phyloP scores from a whole-genome alignment of 176 grass and related monocot species.

The Oryza glumipatula region DNA sequence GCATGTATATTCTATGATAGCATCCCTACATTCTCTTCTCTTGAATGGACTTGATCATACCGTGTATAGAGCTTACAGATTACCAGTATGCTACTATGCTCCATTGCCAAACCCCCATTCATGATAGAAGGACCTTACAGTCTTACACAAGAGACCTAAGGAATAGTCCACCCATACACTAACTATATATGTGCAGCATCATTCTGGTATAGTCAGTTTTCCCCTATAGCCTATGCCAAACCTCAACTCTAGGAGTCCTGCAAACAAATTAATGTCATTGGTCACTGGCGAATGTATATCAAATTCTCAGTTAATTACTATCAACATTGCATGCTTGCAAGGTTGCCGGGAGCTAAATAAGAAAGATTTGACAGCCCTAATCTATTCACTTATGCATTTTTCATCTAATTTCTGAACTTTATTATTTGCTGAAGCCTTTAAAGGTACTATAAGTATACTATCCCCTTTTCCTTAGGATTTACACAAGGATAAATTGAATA shows the following conservation, averaged over 20 bases:
- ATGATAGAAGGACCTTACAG: background rate
- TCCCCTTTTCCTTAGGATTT: slow-evolving; percentile 9
- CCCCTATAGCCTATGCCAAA: background rate
- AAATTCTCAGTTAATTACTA: slow-evolving; percentile 5
- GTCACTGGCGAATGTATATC: background rate
- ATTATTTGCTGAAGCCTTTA: slow-evolving; percentile 7
- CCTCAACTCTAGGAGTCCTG: background rate
- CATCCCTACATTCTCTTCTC: background rate
- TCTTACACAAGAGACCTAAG: background rate
- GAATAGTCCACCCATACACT: background rate
- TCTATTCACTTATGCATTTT: background rate
- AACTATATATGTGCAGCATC: slow-evolving; percentile 9
- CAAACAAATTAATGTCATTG: slow-evolving; percentile 1
- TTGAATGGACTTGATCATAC: background rate
- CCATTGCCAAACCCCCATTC: background rate
- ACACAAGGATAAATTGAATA: slow-evolving; percentile 7
- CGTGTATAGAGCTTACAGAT: background rate
- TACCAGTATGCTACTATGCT: background rate
- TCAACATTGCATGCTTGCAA: background rate
- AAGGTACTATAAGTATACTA: background rate
- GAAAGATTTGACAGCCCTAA: background rate
- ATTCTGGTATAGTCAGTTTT: slow-evolving; percentile 1
- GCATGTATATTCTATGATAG: slow-evolving; percentile 11
- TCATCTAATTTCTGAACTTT: background rate
- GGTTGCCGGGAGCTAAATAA: slow-evolving; percentile 16